These are phyloP conservation scores for Rosa rugosa DNA, from an alignment of 306 rosid genomes.

Conservation along the genomic window DNA sequence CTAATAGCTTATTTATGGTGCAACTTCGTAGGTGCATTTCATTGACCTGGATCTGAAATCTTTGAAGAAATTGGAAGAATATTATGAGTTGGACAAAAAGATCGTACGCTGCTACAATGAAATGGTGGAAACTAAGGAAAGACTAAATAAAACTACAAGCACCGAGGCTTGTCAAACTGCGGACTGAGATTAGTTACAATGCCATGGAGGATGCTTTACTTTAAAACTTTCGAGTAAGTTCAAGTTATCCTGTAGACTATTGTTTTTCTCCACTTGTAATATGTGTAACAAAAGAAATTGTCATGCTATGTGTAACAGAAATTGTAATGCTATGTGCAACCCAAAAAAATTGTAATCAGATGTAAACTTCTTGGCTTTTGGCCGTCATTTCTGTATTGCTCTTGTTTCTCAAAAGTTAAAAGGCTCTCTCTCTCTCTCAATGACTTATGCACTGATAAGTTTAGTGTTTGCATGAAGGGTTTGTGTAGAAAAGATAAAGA, in stretches of 20 bases:
- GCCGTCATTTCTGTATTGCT: neutral
- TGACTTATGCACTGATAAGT: too few relatives aligned
- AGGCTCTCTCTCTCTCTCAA: neutral
- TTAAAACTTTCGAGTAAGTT: slow-evolving; percentile 23
- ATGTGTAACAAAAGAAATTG: neutral
- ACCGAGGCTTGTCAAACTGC: slow-evolving; percentile 28
- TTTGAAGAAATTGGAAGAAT: slow-evolving; percentile 79
- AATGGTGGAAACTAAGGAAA: slow-evolving; percentile 51
- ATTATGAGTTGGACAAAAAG: slow-evolving; percentile 82
- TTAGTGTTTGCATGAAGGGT: too few relatives aligned
- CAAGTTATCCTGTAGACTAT: slow-evolving; percentile 24
- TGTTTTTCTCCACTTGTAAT: slow-evolving; percentile 16
- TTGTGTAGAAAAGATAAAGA: too few relatives aligned
- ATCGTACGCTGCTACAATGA: slow-evolving; percentile 68
- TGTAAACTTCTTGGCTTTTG: slow-evolving; percentile 3
- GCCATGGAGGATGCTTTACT: slow-evolving; percentile 33
- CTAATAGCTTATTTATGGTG: slow-evolving; percentile 29
- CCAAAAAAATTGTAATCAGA: neutral
- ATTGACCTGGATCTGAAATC: slow-evolving; percentile 90
- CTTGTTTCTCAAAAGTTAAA: neutral
- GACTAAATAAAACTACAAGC: slow-evolving; percentile 39
- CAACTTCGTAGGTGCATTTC: slow-evolving; percentile 59
- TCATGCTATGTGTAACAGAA: neutral
- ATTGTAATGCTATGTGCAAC: neutral
- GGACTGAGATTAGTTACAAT: slow-evolving; percentile 27